Base-by-base conservation (phyloP, 2,329 filamentous ascomycete species). In the Madurella fahalii region DNA sequence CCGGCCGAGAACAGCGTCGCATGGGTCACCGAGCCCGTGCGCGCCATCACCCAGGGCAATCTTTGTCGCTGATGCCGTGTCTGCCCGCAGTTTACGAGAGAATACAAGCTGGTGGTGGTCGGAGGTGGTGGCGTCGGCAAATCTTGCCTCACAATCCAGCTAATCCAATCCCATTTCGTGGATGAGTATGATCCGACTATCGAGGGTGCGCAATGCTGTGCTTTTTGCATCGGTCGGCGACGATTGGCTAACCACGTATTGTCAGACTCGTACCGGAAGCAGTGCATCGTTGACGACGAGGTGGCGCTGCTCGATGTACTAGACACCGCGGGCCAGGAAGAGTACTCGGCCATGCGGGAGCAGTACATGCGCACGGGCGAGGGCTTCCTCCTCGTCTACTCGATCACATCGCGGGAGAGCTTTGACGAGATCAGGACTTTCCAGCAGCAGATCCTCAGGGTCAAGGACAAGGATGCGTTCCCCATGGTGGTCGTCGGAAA, bases 391-490 rank as follows among this genome's bases (percentile, higher is more conserved):
- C 85, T 99, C 50, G 91, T 97, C 68, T 97, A 97, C 81, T 96
- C 92, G 64, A 99, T 99, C 78, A 96, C 90, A 53, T 96, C 93
- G 69, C 85, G 92, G 69, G 92, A 96, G 75, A 95, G 90, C 68
- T 97, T 96, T 69, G 93, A 99, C 72, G 94, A 99, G 78, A 97
- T 99, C 73, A 88, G 91, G 75, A 96, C 91, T 47, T 97, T 97
- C 77, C 92, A 97, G 75, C 92, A 97, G 80, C 94, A 99, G 76
- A 99, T 99, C 71, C 80, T 99, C 65, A 81, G 94, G 65, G 94
- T 99, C 67, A 99, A 99, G 82, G 94, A 97, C 79, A 97, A 96
- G 84, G 94, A 99, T 76, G 96, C 96, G 74, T 99, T 99, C 79
- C 94, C 94, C 65, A 97, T 99, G 79, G 96, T 97, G 55, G 89